Percentiles rank a stretch among this genome's conserved stretches.
These are phyloP conservation scores for Parasitella parasitica DNA, from an alignment of 371 early-diverging fungal genomes.

Conservation along the genomic window DNA sequence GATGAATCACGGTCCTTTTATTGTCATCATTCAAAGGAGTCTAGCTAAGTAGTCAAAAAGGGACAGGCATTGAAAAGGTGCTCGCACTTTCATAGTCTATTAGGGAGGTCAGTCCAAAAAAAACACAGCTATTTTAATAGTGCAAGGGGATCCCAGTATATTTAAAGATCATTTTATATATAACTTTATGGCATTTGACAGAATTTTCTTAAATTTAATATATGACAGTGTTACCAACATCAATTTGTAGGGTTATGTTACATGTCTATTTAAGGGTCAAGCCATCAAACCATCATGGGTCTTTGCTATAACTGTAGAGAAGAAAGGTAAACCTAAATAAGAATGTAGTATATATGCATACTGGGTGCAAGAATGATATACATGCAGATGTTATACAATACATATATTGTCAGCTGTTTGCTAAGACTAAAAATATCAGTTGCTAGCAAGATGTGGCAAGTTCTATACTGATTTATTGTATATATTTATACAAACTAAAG, in stretches of 20 bases:
- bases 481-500: background rate
- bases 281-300: background rate
- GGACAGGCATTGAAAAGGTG: too few species aligned
- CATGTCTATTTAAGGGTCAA: background rate
- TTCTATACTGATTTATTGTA: too few species aligned
- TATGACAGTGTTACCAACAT: background rate
- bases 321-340: too few species aligned
- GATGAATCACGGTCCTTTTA: background rate
- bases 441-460: background rate
- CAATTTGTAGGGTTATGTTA: background rate
- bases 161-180: background rate
- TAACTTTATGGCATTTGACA: background rate
- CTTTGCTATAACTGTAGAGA: too few species aligned
- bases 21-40: too few species aligned
- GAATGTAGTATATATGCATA: too few species aligned
- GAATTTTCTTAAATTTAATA: background rate
- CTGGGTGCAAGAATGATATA: background rate
- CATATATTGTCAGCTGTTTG: background rate
- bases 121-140: background rate
- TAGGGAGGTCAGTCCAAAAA: background rate
- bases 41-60: too few species aligned
- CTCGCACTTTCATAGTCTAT: background rate
- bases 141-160: background rate
- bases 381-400: background rate
- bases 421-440: background rate